Conservation (phyloP, 2,329 filamentous ascomycete genomes). For the Ascochyta pisi region DNA sequence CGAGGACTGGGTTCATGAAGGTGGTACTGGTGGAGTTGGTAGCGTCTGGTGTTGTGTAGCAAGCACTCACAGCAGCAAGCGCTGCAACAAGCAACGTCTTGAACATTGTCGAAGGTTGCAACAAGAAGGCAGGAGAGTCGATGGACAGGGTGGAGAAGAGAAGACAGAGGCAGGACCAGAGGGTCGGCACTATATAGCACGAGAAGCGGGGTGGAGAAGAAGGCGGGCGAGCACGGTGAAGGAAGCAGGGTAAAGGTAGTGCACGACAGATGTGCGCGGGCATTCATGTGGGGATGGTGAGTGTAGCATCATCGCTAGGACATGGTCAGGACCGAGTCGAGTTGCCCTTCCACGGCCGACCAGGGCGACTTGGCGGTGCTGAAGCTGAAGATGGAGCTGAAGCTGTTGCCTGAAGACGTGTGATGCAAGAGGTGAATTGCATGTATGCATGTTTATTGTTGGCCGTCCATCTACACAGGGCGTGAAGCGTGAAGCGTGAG, state of each 20-base stretch:
- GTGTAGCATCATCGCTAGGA: not conserved
- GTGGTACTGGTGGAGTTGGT: constrained; percentile 42
- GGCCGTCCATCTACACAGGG: too few species aligned
- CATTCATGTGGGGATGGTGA: constrained; percentile 6
- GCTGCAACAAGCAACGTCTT: constrained; percentile 24
- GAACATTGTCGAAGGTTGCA: constrained; percentile 23
- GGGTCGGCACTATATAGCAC: constrained; percentile 9
- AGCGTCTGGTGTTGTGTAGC: constrained; percentile 19
- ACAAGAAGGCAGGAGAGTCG: not conserved
- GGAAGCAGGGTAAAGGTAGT: constrained; percentile 4
- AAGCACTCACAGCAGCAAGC: constrained; percentile 25
- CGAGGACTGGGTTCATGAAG: constrained; percentile 56
- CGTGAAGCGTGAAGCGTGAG: not conserved
- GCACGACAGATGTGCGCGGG: constrained; percentile 11
- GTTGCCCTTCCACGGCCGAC: too few species aligned
- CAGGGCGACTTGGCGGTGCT: not conserved
- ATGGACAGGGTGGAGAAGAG: not conserved
- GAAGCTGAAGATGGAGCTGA: not conserved
- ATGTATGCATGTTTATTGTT: too few species aligned
- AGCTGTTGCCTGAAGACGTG: not conserved
- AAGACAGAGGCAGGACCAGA: not conserved
- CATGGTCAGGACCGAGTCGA: not conserved
- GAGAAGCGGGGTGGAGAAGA: not conserved
- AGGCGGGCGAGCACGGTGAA: constrained; percentile 8
- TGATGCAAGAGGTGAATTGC: too few species aligned